Percentiles rank a stretch among this genome's conserved stretches.
phyloP scores from a whole-genome alignment of 1,284 basidiomycete genomes.

The Prillingera fragicola region DNA sequence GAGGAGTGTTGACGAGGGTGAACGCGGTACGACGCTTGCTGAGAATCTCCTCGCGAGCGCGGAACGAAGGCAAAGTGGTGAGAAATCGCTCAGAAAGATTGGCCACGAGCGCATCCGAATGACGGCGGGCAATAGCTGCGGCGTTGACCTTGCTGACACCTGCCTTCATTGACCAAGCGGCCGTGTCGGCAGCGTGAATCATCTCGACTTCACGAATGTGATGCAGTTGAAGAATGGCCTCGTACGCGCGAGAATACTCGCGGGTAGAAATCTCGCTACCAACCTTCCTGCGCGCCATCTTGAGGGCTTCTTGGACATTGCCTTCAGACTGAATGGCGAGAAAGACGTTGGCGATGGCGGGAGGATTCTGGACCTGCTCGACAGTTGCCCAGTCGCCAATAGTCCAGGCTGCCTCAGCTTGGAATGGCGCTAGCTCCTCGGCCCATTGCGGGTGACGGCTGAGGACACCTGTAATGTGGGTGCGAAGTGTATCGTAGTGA shows the following conservation, averaged over 20 bases:
- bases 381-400: conserved; percentile 89
- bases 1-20: conserved; percentile 42
- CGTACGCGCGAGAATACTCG: conserved; percentile 79
- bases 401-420: conserved; percentile 93
- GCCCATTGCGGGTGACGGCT: conserved; percentile 83
- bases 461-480: conserved; percentile 88
- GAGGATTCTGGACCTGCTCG: conserved; percentile 53
- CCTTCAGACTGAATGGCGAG: conserved; percentile 61
- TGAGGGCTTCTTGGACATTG: conserved; percentile 55
- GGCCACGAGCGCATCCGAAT: conserved; percentile 22
- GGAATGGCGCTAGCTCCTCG: conserved; percentile 68
- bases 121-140: conserved; percentile 2
- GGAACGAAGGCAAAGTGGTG: conserved; percentile 77
- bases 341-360: conserved; percentile 75
- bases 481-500: conserved; percentile 94
- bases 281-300: conserved; percentile 65
- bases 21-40: conserved; percentile 86
- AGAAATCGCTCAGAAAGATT: conserved; percentile 36
- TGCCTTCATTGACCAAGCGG: background rate
- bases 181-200: conserved; percentile 55
- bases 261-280: conserved; percentile 77
- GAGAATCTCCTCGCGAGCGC: conserved; percentile 82
- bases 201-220: conserved; percentile 80
- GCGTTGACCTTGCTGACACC: conserved; percentile 5
- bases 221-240: conserved; percentile 80